phyloP scores from a whole-genome alignment of 768 basidiomycete genomes.

The Clavaria fumosa region DNA sequence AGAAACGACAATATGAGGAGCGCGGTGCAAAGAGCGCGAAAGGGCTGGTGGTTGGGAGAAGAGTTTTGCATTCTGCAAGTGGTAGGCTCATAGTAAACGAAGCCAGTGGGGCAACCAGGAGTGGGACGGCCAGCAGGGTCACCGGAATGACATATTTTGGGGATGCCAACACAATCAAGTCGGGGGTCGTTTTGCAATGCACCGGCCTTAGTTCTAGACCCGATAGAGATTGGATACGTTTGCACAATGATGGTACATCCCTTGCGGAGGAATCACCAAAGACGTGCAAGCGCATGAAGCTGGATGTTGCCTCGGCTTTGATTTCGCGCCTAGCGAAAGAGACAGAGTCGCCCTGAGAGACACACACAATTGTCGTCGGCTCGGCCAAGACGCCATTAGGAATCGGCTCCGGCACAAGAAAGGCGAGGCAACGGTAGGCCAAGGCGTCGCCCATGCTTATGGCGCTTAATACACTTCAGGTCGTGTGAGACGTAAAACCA shows the following conservation, averaged over 20 bases:
- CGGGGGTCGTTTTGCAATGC: not conserved
- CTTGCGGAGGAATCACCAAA: constrained; percentile 11
- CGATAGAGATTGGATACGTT: constrained; percentile 8
- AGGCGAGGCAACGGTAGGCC: not conserved
- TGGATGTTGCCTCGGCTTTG: constrained; percentile 14
- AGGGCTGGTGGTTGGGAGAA: too few species aligned
- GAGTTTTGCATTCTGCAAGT: constrained; percentile 7
- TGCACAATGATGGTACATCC: constrained; percentile 8
- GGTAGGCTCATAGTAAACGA: too few species aligned
- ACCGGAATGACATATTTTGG: constrained; percentile 1
- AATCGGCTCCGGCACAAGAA: not conserved
- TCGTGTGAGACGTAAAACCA: not conserved
- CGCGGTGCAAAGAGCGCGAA: too few species aligned
- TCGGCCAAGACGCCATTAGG: not conserved
- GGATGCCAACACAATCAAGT: constrained; percentile 3
- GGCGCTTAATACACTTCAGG: constrained; percentile 1
- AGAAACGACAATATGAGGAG: too few species aligned
- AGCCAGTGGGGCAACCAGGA: too few species aligned
- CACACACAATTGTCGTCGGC: not conserved
- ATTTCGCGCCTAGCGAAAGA: constrained; percentile 13
- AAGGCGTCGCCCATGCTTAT: not conserved
- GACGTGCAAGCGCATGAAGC: constrained; percentile 11
- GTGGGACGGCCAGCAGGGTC: constrained; percentile 5
- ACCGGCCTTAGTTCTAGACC: not conserved
- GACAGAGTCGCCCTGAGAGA: not conserved